These are phyloP conservation scores for Eimeria acervulina DNA, from an alignment of 169 alveolate species.

Conservation along the genomic window DNA sequence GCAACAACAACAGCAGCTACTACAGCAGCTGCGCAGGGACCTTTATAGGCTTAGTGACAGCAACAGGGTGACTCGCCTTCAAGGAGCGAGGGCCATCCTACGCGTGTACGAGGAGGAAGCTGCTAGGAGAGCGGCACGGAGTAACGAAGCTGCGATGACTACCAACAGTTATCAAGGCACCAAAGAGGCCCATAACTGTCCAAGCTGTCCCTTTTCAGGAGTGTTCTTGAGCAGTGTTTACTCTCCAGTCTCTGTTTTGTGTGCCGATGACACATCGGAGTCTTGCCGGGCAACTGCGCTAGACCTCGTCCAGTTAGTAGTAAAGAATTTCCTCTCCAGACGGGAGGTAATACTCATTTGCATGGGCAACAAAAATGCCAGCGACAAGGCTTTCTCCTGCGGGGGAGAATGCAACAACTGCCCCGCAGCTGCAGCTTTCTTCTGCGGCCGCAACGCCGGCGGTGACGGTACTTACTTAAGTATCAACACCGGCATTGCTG, in stretches of 20 bases:
- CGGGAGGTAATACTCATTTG: conserved; percentile 43
- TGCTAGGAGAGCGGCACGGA: not conserved
- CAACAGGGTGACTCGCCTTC: conserved; percentile 48
- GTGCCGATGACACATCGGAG: conserved; percentile 63
- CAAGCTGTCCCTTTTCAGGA: not conserved
- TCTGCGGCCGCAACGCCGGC: not conserved
- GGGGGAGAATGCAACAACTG: conserved; percentile 13
- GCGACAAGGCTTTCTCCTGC: not conserved
- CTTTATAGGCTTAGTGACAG: conserved; percentile 40
- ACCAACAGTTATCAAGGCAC: not conserved
- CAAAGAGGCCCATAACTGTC: not conserved
- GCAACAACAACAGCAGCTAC: conserved; percentile 34
- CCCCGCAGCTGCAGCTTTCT: not conserved
- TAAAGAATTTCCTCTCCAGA: conserved; percentile 45
- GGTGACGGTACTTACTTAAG: not conserved
- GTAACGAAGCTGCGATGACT: not conserved
- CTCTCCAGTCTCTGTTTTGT: conserved; percentile 31
- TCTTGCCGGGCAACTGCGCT: conserved; percentile 57
- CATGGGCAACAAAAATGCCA: not conserved
- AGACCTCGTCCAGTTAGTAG: conserved; percentile 54
- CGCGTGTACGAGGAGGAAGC: conserved; percentile 59
- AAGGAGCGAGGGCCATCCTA: conserved; percentile 41
- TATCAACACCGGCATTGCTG: not conserved
- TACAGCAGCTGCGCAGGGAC: conserved; percentile 26
- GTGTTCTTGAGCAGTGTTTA: conserved; percentile 46